These are phyloP conservation scores for Trichoderma atroviride DNA, from an alignment of 2,329 filamentous ascomycete species.

Conservation along the genomic window DNA sequence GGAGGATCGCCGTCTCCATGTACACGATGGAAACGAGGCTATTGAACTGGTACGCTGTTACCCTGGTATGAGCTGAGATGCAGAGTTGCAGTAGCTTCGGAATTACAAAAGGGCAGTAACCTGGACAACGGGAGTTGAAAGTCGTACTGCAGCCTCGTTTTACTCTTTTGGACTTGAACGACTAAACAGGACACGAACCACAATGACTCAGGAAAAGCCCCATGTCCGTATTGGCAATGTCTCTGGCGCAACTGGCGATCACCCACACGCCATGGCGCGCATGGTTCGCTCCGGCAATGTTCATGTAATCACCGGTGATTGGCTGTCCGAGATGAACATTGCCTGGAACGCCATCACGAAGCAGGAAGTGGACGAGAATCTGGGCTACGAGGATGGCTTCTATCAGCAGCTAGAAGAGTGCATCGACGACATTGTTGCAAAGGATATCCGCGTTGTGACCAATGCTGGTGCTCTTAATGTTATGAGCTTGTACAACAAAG, in stretches of 20 bases:
- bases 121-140: not conserved
- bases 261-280: slow-evolving; percentile 40
- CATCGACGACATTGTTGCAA: slow-evolving; percentile 40
- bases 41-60: not conserved
- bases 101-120: not conserved
- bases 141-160: not conserved
- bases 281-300: slow-evolving; percentile 39
- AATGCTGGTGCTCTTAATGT: slow-evolving; percentile 47
- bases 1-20: not conserved
- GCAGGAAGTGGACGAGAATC: slow-evolving; percentile 37
- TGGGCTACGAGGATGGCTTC: slow-evolving; percentile 45
- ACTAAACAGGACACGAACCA: not conserved
- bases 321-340: slow-evolving; percentile 54
- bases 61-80: not conserved
- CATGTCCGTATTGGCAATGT: slow-evolving; percentile 41
- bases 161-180: not conserved
- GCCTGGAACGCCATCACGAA: slow-evolving; percentile 45
- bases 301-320: slow-evolving; percentile 46
- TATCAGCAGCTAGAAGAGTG: slow-evolving; percentile 48
- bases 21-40: not conserved
- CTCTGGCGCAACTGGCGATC: slow-evolving; percentile 41
- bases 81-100: not conserved
- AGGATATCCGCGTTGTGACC: slow-evolving; percentile 43
- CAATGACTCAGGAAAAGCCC: slow-evolving; percentile 35
- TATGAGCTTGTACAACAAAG: slow-evolving; percentile 36